A percentile compares a stretch with the other conserved stretches of the same genome.
phyloP scores from a whole-genome alignment of 495 filamentous ascomycete species.

The Rhypophila decipiens region DNA sequence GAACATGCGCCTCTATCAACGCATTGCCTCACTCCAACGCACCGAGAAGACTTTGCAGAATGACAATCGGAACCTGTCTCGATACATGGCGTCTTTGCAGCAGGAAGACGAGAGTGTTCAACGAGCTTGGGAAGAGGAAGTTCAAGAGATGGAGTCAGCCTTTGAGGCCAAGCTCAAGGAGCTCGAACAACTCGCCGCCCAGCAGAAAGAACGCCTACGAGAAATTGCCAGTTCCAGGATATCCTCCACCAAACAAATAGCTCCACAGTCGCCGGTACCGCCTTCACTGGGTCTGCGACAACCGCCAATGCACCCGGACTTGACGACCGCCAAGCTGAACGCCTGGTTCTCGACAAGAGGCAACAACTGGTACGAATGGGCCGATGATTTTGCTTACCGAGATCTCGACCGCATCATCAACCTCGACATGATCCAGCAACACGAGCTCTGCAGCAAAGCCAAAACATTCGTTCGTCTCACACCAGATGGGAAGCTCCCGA shows the following conservation, averaged over 20 bases:
- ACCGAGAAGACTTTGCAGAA: constrained; percentile 10
- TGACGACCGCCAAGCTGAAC: constrained; percentile 3
- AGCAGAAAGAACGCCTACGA: background rate
- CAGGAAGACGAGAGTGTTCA: constrained; percentile 5
- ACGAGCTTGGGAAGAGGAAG: constrained; percentile 1
- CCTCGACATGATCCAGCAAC: constrained; percentile 9
- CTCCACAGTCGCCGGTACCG: background rate
- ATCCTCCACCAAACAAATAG: background rate
- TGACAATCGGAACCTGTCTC: constrained; percentile 11
- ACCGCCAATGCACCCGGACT: background rate
- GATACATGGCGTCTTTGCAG: constrained; percentile 1
- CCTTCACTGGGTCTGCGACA: background rate
- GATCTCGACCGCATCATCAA: constrained; percentile 1
- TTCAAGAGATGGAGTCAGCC: constrained; percentile 3
- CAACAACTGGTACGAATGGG: background rate
- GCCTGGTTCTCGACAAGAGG: constrained; percentile 7
- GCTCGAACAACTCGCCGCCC: background rate
- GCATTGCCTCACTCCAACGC: constrained; percentile 10
- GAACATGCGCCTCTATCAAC: constrained; percentile 12
- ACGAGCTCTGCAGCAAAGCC: constrained; percentile 6
- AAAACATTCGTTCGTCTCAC: constrained; percentile 9
- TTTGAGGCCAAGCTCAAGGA: constrained; percentile 9
- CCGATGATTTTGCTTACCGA: background rate
- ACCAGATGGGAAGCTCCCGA: background rate
- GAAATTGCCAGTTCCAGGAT: background rate